Conservation (phyloP, 352 stramenopile species). For the Ophiocytium majus region DNA sequence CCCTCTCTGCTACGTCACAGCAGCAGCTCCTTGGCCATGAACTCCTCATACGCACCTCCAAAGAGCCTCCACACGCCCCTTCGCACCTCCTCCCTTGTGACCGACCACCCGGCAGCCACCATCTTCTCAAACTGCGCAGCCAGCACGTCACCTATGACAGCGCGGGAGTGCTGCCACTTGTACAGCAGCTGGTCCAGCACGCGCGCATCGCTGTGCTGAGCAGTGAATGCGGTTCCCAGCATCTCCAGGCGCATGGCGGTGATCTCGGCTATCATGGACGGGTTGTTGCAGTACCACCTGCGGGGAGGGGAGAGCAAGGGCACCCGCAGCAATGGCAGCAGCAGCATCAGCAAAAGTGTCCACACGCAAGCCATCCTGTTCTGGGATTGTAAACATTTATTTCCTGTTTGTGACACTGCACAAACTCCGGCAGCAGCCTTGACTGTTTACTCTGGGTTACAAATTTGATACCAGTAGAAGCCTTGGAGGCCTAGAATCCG, state of each 20-base stretch:
- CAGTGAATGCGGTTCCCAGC: constrained; percentile 84
- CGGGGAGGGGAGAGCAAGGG: no score
- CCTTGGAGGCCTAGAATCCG: no score
- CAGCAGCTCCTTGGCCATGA: constrained; percentile 71
- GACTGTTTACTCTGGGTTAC: no score
- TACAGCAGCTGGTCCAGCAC: constrained; percentile 90
- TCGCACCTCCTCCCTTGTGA: constrained; percentile 78
- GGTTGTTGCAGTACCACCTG: constrained; percentile 94
- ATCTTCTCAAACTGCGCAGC: constrained; percentile 80
- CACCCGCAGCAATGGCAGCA: no score
- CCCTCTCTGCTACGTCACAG: no score
- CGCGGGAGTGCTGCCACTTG: constrained; percentile 87
- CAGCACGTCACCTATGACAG: constrained; percentile 78
- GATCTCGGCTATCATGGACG: constrained; percentile 79
- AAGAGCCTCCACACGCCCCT: constrained; percentile 78
- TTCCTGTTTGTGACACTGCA: no score
- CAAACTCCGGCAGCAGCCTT: no score
- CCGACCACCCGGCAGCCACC: constrained; percentile 72
- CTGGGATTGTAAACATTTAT: no score
- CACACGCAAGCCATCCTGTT: no score
- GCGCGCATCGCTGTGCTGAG: constrained; percentile 85
- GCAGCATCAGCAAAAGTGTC: no score
- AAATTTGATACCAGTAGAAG: no score
- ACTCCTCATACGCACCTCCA: constrained; percentile 83
- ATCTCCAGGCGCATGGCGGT: constrained; percentile 86